Evolutionary conservation across 306 rosid species (phyloP).

Genomic region (Trifolium fragiferum): DNA sequence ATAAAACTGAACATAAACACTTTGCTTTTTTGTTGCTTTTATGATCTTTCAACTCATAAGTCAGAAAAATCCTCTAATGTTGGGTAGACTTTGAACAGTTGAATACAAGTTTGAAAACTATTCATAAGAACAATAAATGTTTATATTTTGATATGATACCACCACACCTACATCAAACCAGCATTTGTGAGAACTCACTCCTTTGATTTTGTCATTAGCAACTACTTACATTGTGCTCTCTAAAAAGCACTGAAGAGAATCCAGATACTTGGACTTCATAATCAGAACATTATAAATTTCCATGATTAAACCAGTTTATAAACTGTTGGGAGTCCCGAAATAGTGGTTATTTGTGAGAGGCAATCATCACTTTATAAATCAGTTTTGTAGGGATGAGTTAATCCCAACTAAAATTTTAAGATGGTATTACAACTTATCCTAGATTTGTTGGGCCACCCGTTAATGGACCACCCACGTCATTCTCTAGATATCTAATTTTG

Average conservation of each 20-base stretch:
- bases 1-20: slow-evolving; percentile 29
- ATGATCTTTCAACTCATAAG: slow-evolving; percentile 21
- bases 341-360: not conserved
- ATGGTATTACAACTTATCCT: not conserved
- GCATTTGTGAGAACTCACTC: slow-evolving; percentile 35
- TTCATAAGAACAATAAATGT: slow-evolving; percentile 16
- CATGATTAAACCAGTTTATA: slow-evolving; percentile 29
- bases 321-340: not conserved
- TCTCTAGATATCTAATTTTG: not conserved
- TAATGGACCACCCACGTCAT: not conserved
- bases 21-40: not conserved
- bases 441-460: not conserved
- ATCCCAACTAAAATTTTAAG: not conserved
- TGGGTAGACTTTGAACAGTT: slow-evolving; percentile 6
- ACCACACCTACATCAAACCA: slow-evolving; percentile 18
- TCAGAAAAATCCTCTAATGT: not conserved
- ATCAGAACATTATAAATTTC: slow-evolving; percentile 20
- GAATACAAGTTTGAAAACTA: slow-evolving; percentile 11
- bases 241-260: slow-evolving; percentile 28
- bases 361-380: not conserved
- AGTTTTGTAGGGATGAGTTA: not conserved
- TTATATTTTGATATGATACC: slow-evolving; percentile 22
- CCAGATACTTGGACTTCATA: slow-evolving; percentile 25
- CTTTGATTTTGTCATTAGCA: slow-evolving; percentile 30
- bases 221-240: slow-evolving; percentile 18